Conservation (phyloP, 1,284 basidiomycete genomes). For the Melampsora larici-populina region DNA sequence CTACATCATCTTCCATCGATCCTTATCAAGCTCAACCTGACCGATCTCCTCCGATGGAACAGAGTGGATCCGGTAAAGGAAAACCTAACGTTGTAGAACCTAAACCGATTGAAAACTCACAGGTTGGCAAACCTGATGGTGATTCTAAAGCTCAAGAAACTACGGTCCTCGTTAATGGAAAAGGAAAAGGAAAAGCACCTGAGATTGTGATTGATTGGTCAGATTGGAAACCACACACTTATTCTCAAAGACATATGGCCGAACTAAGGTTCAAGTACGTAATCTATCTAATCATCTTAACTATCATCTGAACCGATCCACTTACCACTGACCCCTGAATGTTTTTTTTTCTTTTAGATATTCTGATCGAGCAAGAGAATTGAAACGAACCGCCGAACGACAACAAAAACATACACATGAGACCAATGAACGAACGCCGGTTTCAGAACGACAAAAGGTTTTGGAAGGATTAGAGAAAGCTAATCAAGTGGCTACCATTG, state of each 20-base stretch:
- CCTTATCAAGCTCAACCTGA: neutral
- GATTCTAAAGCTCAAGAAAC: neutral
- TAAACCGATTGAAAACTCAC: neutral
- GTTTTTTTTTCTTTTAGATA: slow-evolving; percentile 17
- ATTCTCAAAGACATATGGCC: neutral
- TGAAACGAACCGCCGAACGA: slow-evolving; percentile 18
- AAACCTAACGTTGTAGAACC: neutral
- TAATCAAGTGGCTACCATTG: slow-evolving; percentile 14
- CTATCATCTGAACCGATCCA: too few relatives aligned
- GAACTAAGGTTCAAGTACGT: slow-evolving; percentile 11
- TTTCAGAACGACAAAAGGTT: neutral
- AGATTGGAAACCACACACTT: slow-evolving; percentile 17
- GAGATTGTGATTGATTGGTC: slow-evolving; percentile 22
- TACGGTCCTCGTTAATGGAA: neutral
- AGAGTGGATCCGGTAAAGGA: neutral
- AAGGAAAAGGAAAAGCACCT: neutral
- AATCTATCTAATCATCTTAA: too few relatives aligned
- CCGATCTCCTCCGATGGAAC: neutral
- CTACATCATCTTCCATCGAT: neutral
- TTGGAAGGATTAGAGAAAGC: neutral
- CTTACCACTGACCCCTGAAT: neutral
- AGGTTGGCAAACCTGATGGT: neutral
- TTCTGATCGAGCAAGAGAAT: slow-evolving; percentile 23
- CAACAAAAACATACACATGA: slow-evolving; percentile 1
- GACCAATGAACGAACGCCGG: neutral